phyloP scores from a whole-genome alignment of 371 early-diverging fungal genomes.

The Haplosporangium sp. region DNA sequence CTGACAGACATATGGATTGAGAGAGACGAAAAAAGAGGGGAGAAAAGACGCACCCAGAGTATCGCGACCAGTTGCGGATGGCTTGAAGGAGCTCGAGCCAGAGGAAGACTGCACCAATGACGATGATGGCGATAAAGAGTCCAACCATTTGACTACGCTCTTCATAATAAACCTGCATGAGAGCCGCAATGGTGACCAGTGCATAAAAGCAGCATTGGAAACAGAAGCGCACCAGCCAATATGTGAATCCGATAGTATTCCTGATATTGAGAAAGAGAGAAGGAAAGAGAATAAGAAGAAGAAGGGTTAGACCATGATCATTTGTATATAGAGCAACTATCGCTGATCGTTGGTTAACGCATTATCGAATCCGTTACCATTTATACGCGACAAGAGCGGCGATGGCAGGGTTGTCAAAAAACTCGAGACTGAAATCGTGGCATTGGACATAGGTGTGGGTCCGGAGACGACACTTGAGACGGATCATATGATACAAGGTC shows the following conservation, averaged over 20 bases:
- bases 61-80: conserved; percentile 7
- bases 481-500: conserved; percentile 5
- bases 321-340: background rate
- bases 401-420: conserved; percentile 30
- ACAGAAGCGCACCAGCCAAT: conserved; percentile 26
- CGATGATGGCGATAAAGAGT: conserved; percentile 12
- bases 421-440: conserved; percentile 9
- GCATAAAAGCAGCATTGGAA: conserved; percentile 23
- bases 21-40: background rate
- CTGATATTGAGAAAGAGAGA: conserved; percentile 1
- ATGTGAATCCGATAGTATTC: conserved; percentile 31
- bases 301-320: background rate
- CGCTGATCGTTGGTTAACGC: background rate
- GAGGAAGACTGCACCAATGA: conserved; percentile 9
- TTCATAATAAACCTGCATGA: conserved; percentile 25
- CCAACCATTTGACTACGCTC: background rate
- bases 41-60: background rate
- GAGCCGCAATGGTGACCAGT: conserved; percentile 10
- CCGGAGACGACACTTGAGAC: background rate
- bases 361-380: conserved; percentile 10
- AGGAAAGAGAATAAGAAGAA: background rate
- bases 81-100: conserved; percentile 31
- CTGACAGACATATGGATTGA: background rate
- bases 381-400: conserved; percentile 24
- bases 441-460: background rate